A percentile compares a stretch with the other conserved stretches of the same genome.
phyloP scores from a whole-genome alignment of 2,329 filamentous ascomycete genomes.

The Parascedosporium putredinis region DNA sequence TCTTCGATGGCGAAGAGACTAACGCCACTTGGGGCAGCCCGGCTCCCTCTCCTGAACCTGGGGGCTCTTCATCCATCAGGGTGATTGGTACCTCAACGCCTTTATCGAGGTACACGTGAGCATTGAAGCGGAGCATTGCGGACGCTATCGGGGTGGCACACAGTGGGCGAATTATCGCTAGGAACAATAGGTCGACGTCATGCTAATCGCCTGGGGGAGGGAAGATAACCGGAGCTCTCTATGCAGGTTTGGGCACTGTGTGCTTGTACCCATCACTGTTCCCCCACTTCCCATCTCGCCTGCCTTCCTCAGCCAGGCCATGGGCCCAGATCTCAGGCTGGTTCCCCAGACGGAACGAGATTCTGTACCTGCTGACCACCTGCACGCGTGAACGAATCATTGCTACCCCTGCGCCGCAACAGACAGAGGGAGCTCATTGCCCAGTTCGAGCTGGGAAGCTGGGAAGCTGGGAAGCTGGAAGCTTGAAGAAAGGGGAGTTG shows the following conservation, averaged over 20 bases:
- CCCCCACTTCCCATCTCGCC: neutral
- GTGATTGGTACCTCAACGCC: no score
- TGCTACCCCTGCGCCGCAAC: neutral
- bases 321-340: neutral
- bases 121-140: constrained; percentile 3
- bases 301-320: neutral
- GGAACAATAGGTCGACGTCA: constrained; percentile 5
- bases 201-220: no score
- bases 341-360: neutral
- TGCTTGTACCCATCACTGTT: neutral
- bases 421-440: neutral
- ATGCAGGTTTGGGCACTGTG: neutral
- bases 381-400: neutral
- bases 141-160: neutral
- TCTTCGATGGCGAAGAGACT: neutral
- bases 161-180: neutral
- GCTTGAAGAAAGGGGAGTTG: no score
- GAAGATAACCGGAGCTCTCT: neutral
- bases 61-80: neutral
- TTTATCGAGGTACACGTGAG: constrained; percentile 6
- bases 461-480: neutral
- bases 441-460: neutral
- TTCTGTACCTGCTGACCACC: constrained; percentile 2
- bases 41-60: neutral
- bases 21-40: neutral